phyloP scores from a whole-genome alignment of 805 yeast species.

The Torulaspora indica region DNA sequence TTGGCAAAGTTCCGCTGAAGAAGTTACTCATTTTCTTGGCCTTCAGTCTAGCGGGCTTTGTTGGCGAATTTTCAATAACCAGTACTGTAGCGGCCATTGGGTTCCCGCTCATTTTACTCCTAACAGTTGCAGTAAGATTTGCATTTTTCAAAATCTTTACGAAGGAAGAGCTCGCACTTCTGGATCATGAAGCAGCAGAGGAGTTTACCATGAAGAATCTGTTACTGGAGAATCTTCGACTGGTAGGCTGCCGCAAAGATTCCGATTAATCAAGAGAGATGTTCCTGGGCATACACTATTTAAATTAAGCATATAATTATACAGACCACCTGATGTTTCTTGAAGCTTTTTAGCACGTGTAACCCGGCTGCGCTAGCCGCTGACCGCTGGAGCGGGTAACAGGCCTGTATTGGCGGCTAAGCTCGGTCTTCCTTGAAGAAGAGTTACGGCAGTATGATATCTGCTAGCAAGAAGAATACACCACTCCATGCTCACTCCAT shows the following conservation, averaged over 20 bases:
- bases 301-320: no score
- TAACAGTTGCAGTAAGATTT: conserved; percentile 59
- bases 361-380: neutral
- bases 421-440: no score
- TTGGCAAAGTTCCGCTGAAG: conserved; percentile 33
- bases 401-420: neutral
- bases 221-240: conserved; percentile 23
- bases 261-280: neutral
- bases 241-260: neutral
- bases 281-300: neutral
- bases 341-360: neutral
- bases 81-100: conserved; percentile 89
- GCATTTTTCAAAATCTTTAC: conserved; percentile 62
- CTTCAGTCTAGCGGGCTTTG: conserved; percentile 63
- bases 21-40: conserved; percentile 49
- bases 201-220: conserved; percentile 49
- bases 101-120: conserved; percentile 77
- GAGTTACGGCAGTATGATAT: neutral
- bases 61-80: conserved; percentile 79
- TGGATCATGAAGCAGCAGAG: conserved; percentile 66
- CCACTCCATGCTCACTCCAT: no score
- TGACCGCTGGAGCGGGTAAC: neutral
- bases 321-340: neutral
- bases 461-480: neutral
- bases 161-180: conserved; percentile 48